phyloP scores from a whole-genome alignment of 345 rosid species.

The Populus deltoides region DNA sequence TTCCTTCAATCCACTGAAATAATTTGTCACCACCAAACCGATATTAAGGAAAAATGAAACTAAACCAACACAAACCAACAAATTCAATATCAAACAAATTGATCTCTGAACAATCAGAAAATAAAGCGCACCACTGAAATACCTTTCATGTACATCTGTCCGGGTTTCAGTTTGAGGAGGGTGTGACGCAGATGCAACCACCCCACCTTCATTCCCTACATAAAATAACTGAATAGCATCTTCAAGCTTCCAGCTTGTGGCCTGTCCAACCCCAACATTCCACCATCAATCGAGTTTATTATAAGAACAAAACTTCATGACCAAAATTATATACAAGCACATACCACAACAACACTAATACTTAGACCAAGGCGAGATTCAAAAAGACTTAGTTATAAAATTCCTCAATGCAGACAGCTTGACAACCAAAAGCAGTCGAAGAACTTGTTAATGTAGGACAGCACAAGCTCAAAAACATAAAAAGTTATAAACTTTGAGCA shows the following conservation, averaged over 20 bases:
- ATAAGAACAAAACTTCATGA: background rate
- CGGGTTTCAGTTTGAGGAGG: conserved; percentile 34
- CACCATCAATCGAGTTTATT: background rate
- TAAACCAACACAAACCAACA: background rate
- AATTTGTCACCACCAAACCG: conserved; percentile 13
- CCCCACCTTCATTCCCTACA: conserved; percentile 69
- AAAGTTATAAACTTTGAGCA: background rate
- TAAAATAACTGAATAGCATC: conserved; percentile 94
- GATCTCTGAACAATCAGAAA: background rate
- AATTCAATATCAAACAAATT: background rate
- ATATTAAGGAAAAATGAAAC: background rate
- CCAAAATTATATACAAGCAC: background rate
- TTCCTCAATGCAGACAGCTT: background rate
- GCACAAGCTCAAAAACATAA: background rate
- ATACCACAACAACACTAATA: background rate
- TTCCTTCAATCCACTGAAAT: conserved; percentile 39
- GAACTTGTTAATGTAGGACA: background rate
- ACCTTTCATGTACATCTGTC: conserved; percentile 45
- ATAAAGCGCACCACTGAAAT: conserved; percentile 14
- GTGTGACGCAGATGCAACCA: conserved; percentile 36
- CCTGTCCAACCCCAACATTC: conserved; percentile 38
- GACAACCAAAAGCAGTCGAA: background rate
- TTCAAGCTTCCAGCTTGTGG: conserved; percentile 95
- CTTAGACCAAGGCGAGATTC: background rate
- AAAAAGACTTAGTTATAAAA: background rate